Evolutionary conservation across 768 basidiomycete species (phyloP).

Genomic region (Mycena amicta): DNA sequence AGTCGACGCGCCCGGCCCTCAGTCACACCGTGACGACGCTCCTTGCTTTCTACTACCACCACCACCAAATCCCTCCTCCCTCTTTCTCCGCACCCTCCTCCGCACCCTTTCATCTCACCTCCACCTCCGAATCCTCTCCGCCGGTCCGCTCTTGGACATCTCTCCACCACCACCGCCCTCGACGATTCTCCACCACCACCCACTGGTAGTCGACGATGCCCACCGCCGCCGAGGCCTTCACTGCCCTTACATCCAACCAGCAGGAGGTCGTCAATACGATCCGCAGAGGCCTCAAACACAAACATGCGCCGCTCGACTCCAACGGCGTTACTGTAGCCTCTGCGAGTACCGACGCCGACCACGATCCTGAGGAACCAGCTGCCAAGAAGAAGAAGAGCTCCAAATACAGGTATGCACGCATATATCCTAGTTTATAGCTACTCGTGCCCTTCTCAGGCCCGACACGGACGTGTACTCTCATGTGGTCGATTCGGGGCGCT

Average conservation of each 20-base stretch:
- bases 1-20: not conserved
- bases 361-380: not conserved
- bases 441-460: not conserved
- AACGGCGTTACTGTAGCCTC: not conserved
- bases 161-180: no score
- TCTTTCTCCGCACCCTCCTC: no score
- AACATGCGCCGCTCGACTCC: not conserved
- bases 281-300: not conserved
- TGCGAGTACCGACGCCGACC: not conserved
- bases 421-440: not conserved
- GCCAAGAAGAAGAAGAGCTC: not conserved
- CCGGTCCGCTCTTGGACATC: no score
- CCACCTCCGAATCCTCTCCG: no score
- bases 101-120: not conserved
- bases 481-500: not conserved
- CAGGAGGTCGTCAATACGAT: not conserved
- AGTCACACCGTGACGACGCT: not conserved
- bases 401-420: not conserved
- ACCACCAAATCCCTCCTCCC: no score
- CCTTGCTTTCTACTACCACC: not conserved
- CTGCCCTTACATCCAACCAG: not conserved
- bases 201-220: no score
- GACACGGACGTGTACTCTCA: not conserved
- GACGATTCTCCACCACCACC: no score
- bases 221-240: no score